Percentiles rank a stretch among this genome's conserved stretches.
Evolutionary conservation across 164 flowering plant genomes (phyloP).

Genomic region (Vitis rotundifolia): DNA sequence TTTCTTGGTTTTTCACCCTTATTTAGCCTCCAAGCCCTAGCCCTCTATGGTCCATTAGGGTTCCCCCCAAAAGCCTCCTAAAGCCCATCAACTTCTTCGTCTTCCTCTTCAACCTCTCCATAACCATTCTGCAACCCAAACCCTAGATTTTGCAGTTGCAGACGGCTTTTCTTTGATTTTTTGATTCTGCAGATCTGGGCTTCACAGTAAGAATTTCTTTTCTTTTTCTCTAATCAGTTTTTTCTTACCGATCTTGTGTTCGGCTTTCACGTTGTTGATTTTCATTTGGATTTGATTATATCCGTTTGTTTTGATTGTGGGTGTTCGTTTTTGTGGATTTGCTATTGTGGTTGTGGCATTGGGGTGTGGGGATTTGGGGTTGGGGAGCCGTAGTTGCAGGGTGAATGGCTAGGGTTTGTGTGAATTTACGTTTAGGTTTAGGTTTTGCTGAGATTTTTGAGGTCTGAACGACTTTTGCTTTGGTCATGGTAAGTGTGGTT

Average conservation of each 20-base stretch:
- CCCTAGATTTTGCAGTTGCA: neutral
- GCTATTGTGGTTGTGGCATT: no score
- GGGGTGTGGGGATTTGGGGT: no score
- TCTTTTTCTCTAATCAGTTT: neutral
- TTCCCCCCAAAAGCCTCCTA: conserved; percentile 16
- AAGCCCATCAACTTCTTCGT: conserved; percentile 28
- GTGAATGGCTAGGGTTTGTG: no score
- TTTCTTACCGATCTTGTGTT: neutral
- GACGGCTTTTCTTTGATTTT: neutral
- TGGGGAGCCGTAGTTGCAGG: no score
- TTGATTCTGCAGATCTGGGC: neutral
- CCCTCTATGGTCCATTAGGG: conserved; percentile 27
- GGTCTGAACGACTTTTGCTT: no score
- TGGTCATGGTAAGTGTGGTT: no score
- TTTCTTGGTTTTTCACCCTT: neutral
- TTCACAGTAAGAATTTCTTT: neutral
- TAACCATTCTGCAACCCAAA: neutral
- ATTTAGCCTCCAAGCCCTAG: conserved; percentile 10
- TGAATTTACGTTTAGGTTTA: no score
- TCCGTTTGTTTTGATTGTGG: neutral
- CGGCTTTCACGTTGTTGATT: neutral
- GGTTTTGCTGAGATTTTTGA: no score
- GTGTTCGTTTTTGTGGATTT: no score
- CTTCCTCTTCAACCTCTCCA: neutral
- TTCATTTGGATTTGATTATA: neutral